Evolutionary conservation across 2,329 filamentous ascomycete genomes (phyloP).

Genomic region (Paracamarosporium sp.): DNA sequence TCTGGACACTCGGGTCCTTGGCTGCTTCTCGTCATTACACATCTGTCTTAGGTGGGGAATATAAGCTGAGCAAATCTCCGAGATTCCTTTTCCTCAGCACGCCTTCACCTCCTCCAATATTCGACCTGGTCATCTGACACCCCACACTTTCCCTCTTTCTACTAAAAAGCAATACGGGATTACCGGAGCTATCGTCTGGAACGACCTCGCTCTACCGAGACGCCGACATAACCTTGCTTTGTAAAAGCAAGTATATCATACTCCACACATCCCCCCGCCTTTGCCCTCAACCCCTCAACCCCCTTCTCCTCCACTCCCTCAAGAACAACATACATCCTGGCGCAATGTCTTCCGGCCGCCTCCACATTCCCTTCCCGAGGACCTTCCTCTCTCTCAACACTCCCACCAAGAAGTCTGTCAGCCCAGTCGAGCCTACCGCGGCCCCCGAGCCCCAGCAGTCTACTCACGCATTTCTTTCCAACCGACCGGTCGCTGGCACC

Average conservation of each 20-base stretch:
- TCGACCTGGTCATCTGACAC: constrained; percentile 23
- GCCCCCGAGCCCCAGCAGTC: constrained; percentile 29
- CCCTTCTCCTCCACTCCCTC: constrained; percentile 11
- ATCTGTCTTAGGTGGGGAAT: constrained; percentile 17
- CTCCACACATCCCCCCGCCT: background rate
- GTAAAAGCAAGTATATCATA: background rate
- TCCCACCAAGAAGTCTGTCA: constrained; percentile 29
- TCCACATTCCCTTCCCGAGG: constrained; percentile 46
- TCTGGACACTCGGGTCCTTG: constrained; percentile 16
- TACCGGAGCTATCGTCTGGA: constrained; percentile 24
- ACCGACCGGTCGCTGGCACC: constrained; percentile 26
- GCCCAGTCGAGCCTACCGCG: constrained; percentile 6
- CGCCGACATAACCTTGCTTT: constrained; percentile 14
- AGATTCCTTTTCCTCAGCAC: constrained; percentile 18
- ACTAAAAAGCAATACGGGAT: constrained; percentile 20
- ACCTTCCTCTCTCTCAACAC: constrained; percentile 46
- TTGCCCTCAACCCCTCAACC: constrained; percentile 4
- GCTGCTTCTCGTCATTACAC: constrained; percentile 14
- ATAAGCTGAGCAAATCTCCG: constrained; percentile 20
- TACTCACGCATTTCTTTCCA: constrained; percentile 47
- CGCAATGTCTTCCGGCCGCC: constrained; percentile 43
- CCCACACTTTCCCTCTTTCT: constrained; percentile 31
- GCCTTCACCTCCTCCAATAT: constrained; percentile 14
- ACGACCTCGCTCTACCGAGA: constrained; percentile 21
- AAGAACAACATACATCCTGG: constrained; percentile 25